Evolutionary conservation across 2,329 filamentous ascomycete genomes (phyloP), one percentile per base, ranked within the genome.

Genomic region (Diaporthe vexans): DNA sequence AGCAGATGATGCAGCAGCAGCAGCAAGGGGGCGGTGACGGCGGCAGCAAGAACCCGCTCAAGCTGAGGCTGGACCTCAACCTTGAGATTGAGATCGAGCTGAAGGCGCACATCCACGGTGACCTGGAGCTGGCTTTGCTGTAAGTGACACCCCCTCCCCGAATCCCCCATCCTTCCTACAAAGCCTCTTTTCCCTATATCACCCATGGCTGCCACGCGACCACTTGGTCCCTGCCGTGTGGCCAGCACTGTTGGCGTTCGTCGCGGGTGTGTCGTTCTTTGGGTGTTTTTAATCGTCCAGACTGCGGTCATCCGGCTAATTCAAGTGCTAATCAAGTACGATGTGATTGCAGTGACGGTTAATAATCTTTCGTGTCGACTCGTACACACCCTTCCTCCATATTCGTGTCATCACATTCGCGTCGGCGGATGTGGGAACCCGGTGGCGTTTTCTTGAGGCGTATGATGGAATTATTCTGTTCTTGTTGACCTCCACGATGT

Each of bases 81-180:
- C 84, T 95, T 71, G 94, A 95, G 79, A 88, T 95, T 69, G 93
- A 95, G 84, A 93, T 95, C 78, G 91, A 94, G 82, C 85, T 95
- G 72, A 95, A 94, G 86, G 94, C 94, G 26, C 92, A 91, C 81
- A 94, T 95, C 76, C 90, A 94, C 78, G 94, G 94, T 79, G 94
- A 95, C 84, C 82, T 95, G 79, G 94, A 93, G 11, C 83, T 95
- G 75, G 91, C 90, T 74, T 86, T 95, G 80, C 90, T 93, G 93
- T 94, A 88, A 78, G 85, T 83, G 6, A 19, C 29, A n/a, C n/a
- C n/a, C n/a, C 46, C 17, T 17, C 6, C 21, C 15, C 7, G 21
- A 21, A 21, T 4, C 46, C 46, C 46, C 46, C 24, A 26, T n/a
- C 56, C 40, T 71, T 69, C 48, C 35, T 58, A 43, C 15, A 43